These are phyloP conservation scores for Psophocarpus tetragonolobus DNA, from an alignment of 306 rosid species.

Conservation along the genomic window DNA sequence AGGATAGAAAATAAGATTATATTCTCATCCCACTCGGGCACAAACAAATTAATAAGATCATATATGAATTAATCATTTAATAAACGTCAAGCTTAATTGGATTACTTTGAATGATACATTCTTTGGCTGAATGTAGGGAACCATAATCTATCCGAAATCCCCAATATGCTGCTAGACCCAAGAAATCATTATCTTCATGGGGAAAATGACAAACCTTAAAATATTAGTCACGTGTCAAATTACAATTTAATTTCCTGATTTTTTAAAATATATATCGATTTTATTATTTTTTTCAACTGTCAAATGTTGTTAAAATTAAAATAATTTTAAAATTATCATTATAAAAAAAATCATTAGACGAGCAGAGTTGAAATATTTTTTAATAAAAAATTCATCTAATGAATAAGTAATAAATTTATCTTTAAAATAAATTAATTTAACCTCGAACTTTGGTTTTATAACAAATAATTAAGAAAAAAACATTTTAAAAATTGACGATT, in stretches of 20 bases:
- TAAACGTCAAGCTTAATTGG: not conserved
- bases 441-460: too few relatives aligned
- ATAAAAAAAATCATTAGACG: too few relatives aligned
- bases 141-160: not conserved
- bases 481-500: too few relatives aligned
- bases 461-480: too few relatives aligned
- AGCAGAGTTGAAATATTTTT: too few relatives aligned
- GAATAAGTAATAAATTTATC: too few relatives aligned
- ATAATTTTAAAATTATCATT: too few relatives aligned
- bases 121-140: constrained; percentile 24
- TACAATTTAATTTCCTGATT: not conserved
- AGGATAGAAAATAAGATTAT: not conserved
- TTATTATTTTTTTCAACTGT: too few relatives aligned
- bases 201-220: not conserved
- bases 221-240: not conserved
- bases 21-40: not conserved
- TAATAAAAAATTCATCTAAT: too few relatives aligned
- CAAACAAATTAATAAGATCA: constrained; percentile 4
- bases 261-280: too few relatives aligned
- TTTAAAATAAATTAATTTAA: too few relatives aligned
- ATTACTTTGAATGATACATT: constrained; percentile 1
- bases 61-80: not conserved
- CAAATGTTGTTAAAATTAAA: too few relatives aligned
- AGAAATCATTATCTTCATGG: not conserved
- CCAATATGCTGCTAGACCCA: not conserved